These are phyloP conservation scores for Rhynchosporium agropyri DNA, from an alignment of 2,329 filamentous ascomycete genomes.

Conservation along the genomic window DNA sequence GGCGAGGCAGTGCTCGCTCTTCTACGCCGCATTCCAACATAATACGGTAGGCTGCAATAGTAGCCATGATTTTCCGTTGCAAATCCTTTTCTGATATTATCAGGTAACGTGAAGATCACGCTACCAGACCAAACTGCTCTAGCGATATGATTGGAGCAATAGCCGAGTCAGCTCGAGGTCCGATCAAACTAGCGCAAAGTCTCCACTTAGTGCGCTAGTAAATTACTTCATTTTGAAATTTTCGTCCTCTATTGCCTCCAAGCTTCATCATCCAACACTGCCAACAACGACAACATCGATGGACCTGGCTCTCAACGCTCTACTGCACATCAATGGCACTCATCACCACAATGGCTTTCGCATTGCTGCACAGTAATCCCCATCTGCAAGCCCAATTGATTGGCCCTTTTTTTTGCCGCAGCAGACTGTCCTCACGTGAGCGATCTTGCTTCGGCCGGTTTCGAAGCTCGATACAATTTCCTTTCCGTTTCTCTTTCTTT, in stretches of 20 bases:
- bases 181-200: too few relatives aligned
- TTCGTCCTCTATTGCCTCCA: neutral
- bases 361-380: too few relatives aligned
- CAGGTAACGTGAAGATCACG: too few relatives aligned
- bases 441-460: neutral
- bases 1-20: too few relatives aligned
- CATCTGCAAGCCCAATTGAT: neutral
- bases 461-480: neutral
- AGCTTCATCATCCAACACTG: neutral
- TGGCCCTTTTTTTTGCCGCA: neutral
- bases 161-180: too few relatives aligned
- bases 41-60: too few relatives aligned
- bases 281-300: neutral
- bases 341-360: neutral
- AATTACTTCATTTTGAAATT: slow-evolving; percentile 14
- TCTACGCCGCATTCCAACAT: too few relatives aligned
- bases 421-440: neutral
- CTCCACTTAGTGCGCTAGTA: neutral
- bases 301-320: neutral
- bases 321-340: neutral
- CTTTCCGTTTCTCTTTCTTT: slow-evolving; percentile 10
- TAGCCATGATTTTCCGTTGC: too few relatives aligned
- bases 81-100: too few relatives aligned
- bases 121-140: too few relatives aligned
- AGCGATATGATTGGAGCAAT: too few relatives aligned